Evolutionary conservation across 2,329 filamentous ascomycete species (phyloP).

Genomic region (Neonectria magnoliae): DNA sequence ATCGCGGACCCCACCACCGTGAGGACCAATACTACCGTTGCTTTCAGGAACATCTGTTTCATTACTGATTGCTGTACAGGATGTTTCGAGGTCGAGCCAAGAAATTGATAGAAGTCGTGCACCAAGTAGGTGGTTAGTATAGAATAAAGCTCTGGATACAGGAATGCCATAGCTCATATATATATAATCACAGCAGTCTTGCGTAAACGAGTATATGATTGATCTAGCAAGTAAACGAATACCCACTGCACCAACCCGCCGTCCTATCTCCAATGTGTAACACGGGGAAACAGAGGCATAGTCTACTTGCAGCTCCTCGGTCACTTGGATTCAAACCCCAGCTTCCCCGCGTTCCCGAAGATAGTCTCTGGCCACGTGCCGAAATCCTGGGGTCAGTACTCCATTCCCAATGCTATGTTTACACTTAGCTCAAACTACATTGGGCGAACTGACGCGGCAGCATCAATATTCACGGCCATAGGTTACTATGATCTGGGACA

Average conservation of each 20-base stretch:
- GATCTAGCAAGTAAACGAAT: not conserved
- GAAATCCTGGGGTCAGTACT: not conserved
- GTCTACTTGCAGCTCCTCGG: not conserved
- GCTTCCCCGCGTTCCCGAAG: conserved; percentile 2
- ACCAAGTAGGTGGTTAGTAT: not conserved
- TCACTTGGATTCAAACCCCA: not conserved
- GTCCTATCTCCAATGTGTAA: not conserved
- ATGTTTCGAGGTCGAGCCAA: not conserved
- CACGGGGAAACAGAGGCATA: not conserved
- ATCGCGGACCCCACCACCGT: conserved; percentile 1
- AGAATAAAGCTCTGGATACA: not conserved
- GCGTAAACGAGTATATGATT: not conserved
- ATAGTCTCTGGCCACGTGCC: not conserved
- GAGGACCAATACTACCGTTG: conserved; percentile 1
- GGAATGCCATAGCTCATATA: not conserved
- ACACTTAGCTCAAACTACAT: no score
- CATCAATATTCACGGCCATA: no score
- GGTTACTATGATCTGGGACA: no score
- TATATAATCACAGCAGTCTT: not conserved
- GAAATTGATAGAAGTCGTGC: conserved; percentile 21
- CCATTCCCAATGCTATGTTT: no score
- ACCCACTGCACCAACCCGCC: not conserved
- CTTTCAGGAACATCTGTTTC: not conserved
- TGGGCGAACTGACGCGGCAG: no score
- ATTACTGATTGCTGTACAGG: not conserved